Percentiles rank a stretch among this genome's conserved stretches.
These are phyloP conservation scores for Coemansia sp. DNA, from an alignment of 192 early-diverging fungal species.

Conservation along the genomic window DNA sequence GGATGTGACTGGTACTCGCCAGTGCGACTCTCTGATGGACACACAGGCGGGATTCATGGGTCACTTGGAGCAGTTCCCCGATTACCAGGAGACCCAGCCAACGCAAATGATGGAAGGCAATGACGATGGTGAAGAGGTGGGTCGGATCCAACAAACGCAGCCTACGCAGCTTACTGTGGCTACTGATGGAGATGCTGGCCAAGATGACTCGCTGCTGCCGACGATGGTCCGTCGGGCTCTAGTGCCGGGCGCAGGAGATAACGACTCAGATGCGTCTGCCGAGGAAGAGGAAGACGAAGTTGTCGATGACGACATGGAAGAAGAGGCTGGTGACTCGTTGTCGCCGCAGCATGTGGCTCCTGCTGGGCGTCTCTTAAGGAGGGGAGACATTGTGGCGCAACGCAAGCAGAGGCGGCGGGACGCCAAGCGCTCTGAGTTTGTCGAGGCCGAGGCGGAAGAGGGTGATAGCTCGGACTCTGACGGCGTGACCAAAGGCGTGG, in stretches of 20 bases:
- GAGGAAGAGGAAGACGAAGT: background rate
- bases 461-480: conserved; percentile 44
- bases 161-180: conserved; percentile 19
- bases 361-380: conserved; percentile 10
- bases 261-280: background rate
- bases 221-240: conserved; percentile 37
- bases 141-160: conserved; percentile 15
- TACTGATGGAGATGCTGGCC: background rate
- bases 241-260: background rate
- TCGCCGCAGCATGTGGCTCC: background rate
- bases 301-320: background rate
- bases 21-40: background rate
- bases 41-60: background rate
- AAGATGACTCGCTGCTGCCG: conserved; percentile 7
- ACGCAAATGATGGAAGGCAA: conserved; percentile 18
- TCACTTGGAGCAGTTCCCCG: background rate
- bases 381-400: background rate
- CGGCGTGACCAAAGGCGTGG: conserved; percentile 5
- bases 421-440: conserved; percentile 39
- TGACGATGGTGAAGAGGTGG: conserved; percentile 3
- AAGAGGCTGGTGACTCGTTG: background rate
- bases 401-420: background rate
- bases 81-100: conserved; percentile 12
- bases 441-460: conserved; percentile 53
- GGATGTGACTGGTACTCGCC: background rate